Conservation (phyloP, 140 eudicot genomes). For the Stevia rebaudiana region DNA sequence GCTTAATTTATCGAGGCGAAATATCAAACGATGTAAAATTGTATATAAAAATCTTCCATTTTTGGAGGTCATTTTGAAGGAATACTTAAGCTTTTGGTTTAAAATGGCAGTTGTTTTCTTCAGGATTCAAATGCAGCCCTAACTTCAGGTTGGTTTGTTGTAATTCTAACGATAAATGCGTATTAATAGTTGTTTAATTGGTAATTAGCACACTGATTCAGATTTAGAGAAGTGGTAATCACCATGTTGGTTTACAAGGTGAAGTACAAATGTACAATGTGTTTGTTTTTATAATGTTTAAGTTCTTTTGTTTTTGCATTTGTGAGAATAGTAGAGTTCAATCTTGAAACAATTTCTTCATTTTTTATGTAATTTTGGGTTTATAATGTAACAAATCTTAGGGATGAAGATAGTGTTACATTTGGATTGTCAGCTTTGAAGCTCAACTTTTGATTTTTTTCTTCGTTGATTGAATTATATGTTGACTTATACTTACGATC, state of each 20-base stretch:
- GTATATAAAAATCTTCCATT: conserved; percentile 15
- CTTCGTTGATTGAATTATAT: too few relatives aligned
- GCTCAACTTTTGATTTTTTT: too few relatives aligned
- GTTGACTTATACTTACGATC: too few relatives aligned
- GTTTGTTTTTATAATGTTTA: not conserved
- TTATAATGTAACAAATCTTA: too few relatives aligned
- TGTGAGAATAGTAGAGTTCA: too few relatives aligned
- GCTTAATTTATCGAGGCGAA: not conserved
- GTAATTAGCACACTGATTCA: not conserved
- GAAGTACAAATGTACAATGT: not conserved
- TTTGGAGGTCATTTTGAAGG: conserved; percentile 20
- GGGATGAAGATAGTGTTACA: too few relatives aligned
- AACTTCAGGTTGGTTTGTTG: not conserved
- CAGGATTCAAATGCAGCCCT: not conserved
- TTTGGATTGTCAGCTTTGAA: too few relatives aligned
- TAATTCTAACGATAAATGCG: not conserved
- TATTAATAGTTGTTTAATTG: not conserved
- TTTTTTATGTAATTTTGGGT: too few relatives aligned
- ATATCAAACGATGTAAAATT: not conserved
- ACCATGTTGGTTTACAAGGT: not conserved
- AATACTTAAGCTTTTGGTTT: conserved; percentile 5
- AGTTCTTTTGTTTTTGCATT: not conserved
- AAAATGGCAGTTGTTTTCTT: conserved; percentile 2
- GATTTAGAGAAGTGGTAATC: not conserved
- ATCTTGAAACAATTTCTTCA: too few relatives aligned